These are phyloP conservation scores for Colletotrichum ledebouriae DNA, from an alignment of 2,329 filamentous ascomycete species.

Conservation along the genomic window DNA sequence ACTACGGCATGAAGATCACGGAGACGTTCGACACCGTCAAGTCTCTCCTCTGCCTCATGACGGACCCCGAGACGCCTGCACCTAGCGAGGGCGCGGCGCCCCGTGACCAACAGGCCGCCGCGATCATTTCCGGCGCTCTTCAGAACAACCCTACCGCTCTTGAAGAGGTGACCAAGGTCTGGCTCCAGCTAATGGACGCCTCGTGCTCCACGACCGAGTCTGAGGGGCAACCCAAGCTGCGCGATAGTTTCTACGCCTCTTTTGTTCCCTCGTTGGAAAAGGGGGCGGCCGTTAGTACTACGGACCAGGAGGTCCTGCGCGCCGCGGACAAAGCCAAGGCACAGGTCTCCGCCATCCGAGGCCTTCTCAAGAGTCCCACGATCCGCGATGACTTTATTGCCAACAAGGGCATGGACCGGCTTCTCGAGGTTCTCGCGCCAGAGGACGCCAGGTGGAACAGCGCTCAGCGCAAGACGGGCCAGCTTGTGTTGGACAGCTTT, in stretches of 20 bases:
- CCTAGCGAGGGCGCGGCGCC: slow-evolving; percentile 48
- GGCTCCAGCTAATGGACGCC: slow-evolving; percentile 57
- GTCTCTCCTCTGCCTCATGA: slow-evolving; percentile 70
- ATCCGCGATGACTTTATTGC: slow-evolving; percentile 70
- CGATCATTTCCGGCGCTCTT: slow-evolving; percentile 68
- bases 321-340: slow-evolving; percentile 50
- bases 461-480: slow-evolving; percentile 67
- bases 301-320: slow-evolving; percentile 24
- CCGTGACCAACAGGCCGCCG: slow-evolving; percentile 66
- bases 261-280: slow-evolving; percentile 50
- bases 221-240: slow-evolving; percentile 46
- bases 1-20: slow-evolving; percentile 75
- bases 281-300: slow-evolving; percentile 19
- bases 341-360: slow-evolving; percentile 65
- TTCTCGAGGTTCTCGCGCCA: slow-evolving; percentile 66
- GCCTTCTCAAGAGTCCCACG: slow-evolving; percentile 66
- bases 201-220: slow-evolving; percentile 50
- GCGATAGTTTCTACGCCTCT: slow-evolving; percentile 57
- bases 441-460: slow-evolving; percentile 63
- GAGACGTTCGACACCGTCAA: slow-evolving; percentile 67
- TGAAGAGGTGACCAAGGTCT: slow-evolving; percentile 62
- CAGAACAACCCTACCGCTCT: slow-evolving; percentile 77
- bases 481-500: slow-evolving; percentile 74
- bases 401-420: slow-evolving; percentile 64
- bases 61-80: slow-evolving; percentile 46